phyloP scores from a whole-genome alignment of 148 eudicot species.

The Chenopodium quinoa region DNA sequence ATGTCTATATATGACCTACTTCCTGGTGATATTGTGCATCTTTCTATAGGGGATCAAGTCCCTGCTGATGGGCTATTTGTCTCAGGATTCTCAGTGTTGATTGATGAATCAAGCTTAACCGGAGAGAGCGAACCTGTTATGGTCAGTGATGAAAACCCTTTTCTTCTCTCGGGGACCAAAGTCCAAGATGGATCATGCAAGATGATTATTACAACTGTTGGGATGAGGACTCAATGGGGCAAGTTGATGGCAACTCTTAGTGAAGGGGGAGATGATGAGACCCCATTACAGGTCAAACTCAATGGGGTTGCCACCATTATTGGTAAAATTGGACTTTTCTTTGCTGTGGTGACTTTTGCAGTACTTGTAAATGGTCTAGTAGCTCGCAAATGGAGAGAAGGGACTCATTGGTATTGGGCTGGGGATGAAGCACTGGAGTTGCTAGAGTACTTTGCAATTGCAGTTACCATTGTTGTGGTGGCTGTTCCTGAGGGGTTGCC shows the following conservation, averaged over 20 bases:
- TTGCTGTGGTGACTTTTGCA: conserved; percentile 83
- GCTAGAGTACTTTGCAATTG: conserved; percentile 85
- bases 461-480: conserved; percentile 94
- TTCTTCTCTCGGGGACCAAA: conserved; percentile 88
- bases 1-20: conserved; percentile 84
- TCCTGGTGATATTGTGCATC: conserved; percentile 92
- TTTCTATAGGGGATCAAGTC: conserved; percentile 94
- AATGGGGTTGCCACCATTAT: conserved; percentile 97
- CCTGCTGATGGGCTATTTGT: conserved; percentile 97
- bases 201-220: conserved; percentile 89
- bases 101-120: conserved; percentile 91
- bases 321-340: conserved; percentile 90
- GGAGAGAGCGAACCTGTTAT: conserved; percentile 96
- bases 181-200: conserved; percentile 99
- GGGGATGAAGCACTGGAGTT: conserved; percentile 82
- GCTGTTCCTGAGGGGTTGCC: conserved; percentile 99
- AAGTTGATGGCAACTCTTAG: conserved; percentile 94
- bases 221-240: conserved; percentile 99
- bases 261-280: conserved; percentile 97
- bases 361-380: conserved; percentile 72
- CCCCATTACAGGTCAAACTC: conserved; percentile 88
- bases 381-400: conserved; percentile 58
- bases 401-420: conserved; percentile 56
- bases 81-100: conserved; percentile 80
- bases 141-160: conserved; percentile 68